Percentiles rank a stretch among this genome's conserved stretches.
phyloP scores from a whole-genome alignment of 257 asterid species.

The Solanum corneliomulleri region DNA sequence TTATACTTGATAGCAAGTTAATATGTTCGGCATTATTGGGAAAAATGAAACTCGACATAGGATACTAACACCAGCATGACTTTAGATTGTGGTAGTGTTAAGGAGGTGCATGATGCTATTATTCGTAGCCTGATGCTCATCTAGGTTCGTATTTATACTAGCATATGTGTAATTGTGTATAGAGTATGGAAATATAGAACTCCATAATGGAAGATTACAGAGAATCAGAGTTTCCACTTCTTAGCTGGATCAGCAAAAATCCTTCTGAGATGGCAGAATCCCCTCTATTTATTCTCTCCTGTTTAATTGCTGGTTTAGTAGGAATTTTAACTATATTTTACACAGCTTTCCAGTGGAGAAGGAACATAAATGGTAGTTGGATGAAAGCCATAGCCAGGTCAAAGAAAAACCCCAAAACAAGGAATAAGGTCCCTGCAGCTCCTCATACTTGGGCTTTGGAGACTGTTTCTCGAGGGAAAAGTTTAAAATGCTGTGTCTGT shows the following conservation, averaged over 20 bases:
- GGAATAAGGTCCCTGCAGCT: conserved; percentile 55
- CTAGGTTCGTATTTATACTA: background rate
- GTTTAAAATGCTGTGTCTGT: conserved; percentile 83
- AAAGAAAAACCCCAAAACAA: conserved; percentile 78
- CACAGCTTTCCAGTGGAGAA: conserved; percentile 94
- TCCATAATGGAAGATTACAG: conserved; percentile 65
- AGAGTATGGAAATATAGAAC: conserved; percentile 6
- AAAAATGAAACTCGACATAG: background rate
- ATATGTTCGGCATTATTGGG: background rate
- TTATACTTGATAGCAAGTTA: background rate
- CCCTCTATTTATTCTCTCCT: conserved; percentile 52
- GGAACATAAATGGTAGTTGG: conserved; percentile 79
- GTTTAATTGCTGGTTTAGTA: conserved; percentile 60
- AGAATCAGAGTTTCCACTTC: conserved; percentile 51
- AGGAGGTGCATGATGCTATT: background rate
- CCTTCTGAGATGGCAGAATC: conserved; percentile 78
- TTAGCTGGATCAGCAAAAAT: conserved; percentile 59
- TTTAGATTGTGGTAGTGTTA: background rate
- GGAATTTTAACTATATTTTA: conserved; percentile 74
- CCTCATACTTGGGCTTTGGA: conserved; percentile 84
- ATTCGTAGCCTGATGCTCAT: background rate
- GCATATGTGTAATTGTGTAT: conserved; percentile 1
- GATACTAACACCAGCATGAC: background rate
- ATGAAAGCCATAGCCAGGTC: conserved; percentile 96
- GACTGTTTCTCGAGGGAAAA: conserved; percentile 72